A percentile compares a stretch with the other conserved stretches of the same genome.
Evolutionary conservation across 306 rosid genomes (phyloP).

Genomic region (Prunus campanulata): DNA sequence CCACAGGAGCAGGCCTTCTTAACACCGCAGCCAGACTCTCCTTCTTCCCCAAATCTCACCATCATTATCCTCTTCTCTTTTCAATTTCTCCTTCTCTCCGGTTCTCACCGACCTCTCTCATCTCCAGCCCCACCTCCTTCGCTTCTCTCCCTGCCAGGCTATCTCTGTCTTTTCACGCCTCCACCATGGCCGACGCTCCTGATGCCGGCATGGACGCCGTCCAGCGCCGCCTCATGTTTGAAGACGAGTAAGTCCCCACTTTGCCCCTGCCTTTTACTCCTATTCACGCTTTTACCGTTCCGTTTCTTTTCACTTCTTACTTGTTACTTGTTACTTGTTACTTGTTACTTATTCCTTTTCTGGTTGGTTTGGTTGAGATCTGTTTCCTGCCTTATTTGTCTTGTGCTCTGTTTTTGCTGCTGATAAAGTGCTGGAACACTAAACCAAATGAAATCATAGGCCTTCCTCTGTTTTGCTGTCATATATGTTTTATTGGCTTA

Average conservation of each 20-base stretch:
- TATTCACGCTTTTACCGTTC: background rate
- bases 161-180: slow-evolving; percentile 21
- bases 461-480: background rate
- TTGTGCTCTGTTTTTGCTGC: background rate
- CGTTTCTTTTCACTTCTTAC: background rate
- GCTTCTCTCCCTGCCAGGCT: slow-evolving; percentile 20
- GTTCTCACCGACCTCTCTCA: slow-evolving; percentile 9
- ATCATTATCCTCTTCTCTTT: background rate
- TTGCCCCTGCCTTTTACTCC: background rate
- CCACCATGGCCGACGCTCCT: slow-evolving; percentile 60
- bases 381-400: background rate
- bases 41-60: background rate
- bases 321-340: too few relatives aligned
- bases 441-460: background rate
- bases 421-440: background rate
- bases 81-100: slow-evolving; percentile 12
- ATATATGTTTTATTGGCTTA: background rate
- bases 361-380: background rate
- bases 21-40: slow-evolving; percentile 14
- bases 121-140: background rate
- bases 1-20: background rate
- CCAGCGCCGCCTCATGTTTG: slow-evolving; percentile 99
- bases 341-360: background rate
- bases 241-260: slow-evolving; percentile 67
- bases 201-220: slow-evolving; percentile 94